Evolutionary conservation across 305 asterid genomes (phyloP), one percentile per base, ranked within the genome.

Genomic region (Fraxinus albicans): DNA sequence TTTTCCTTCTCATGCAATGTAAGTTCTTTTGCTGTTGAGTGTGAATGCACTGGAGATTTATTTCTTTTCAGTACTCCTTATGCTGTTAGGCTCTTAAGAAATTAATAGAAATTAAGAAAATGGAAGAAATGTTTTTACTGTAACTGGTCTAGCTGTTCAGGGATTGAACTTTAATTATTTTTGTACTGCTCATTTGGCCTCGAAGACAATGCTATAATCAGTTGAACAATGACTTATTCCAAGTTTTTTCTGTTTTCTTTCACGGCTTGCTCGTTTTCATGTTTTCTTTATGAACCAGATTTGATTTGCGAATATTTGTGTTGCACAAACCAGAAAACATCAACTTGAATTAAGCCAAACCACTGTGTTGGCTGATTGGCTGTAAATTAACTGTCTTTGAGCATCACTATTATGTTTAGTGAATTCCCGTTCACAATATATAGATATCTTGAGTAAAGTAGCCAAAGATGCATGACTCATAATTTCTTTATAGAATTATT

Each of bases 1-100:
- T 78, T 88, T 94, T 82, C 97, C 98, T 84, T 87, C 92, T n/a
- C 98, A 96, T 89, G 98, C 97, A 79, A 89, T 94, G 99, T 94
- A 83, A 89, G 95, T 87, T 67, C 36, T 40, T 21, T 78, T 58
- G 8, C 73, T 19, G 3, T 60, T 60, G 13, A 60, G 29, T 19
- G 0, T 2, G 70, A 19, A 58, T 19, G 70, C 70, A n/a, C 29
- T 21, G 70, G 70, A 21, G 4, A 60, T 60, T n/a, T 60, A 60
- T n/a, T 60, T 60, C 25, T 60, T 6, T 60, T 60, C 13, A n/a
- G 21, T 25, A 13, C 44, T 77, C 6, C 21, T 58, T 19, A 6
- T 19, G 70, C 23, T 69, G 58, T 76, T 53, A 3, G 74, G 50
- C 31, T 36, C 31, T 72, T 60, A 33, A 80, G 60, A 72, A 58